These are phyloP conservation scores for Fusarium nodosum DNA, from an alignment of 2,329 filamentous ascomycete species.

Conservation along the genomic window DNA sequence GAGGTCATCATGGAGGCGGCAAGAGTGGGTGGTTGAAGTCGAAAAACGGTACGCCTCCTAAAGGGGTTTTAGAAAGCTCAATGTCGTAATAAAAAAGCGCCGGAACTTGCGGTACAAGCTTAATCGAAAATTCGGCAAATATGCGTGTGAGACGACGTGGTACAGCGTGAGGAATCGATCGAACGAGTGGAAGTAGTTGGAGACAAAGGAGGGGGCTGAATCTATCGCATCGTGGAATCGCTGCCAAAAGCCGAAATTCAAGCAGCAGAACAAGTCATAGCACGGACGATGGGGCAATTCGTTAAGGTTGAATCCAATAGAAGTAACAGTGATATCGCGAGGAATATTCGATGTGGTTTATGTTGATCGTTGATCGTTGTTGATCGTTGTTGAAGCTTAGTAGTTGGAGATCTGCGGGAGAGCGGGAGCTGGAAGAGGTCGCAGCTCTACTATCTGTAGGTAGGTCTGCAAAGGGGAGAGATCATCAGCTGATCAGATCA, in stretches of 20 bases:
- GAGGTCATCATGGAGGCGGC: constrained; percentile 43
- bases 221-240: constrained; percentile 48
- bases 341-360: constrained; percentile 16
- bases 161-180: constrained; percentile 34
- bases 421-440: constrained; percentile 42
- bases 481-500: constrained; percentile 51
- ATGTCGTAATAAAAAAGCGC: constrained; percentile 13
- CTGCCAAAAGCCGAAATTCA: constrained; percentile 44
- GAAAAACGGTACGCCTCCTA: constrained; percentile 35
- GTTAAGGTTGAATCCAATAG: constrained; percentile 7
- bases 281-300: constrained; percentile 26
- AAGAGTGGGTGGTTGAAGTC: constrained; percentile 21
- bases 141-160: constrained; percentile 31
- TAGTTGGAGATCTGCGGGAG: constrained; percentile 44
- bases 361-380: not conserved
- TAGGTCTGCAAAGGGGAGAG: constrained; percentile 49
- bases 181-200: constrained; percentile 46
- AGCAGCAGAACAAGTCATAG: constrained; percentile 44
- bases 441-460: constrained; percentile 47
- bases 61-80: constrained; percentile 22
- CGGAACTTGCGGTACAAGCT: constrained; percentile 22
- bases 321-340: constrained; percentile 8
- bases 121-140: constrained; percentile 25
- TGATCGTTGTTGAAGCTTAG: constrained; percentile 23
- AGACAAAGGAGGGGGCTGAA: constrained; percentile 40